These are phyloP conservation scores for Ophiostoma montium DNA, from an alignment of 2,329 filamentous ascomycete species.

Conservation along the genomic window DNA sequence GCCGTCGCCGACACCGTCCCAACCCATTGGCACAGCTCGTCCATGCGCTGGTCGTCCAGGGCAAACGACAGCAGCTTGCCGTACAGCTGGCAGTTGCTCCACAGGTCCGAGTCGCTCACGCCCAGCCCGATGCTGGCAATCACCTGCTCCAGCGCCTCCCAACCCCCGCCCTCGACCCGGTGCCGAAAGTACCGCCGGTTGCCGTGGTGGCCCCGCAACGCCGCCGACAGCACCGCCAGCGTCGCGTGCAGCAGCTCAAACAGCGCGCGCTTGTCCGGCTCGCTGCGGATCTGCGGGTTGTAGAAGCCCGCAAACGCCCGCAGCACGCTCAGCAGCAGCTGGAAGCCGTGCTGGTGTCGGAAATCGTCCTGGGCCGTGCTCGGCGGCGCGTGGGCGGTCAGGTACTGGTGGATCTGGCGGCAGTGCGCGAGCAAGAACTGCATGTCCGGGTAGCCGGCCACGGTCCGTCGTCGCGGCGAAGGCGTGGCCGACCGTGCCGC, in stretches of 20 bases:
- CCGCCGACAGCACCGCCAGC: slow-evolving; percentile 60
- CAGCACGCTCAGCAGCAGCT: slow-evolving; percentile 54
- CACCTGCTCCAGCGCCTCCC: slow-evolving; percentile 59
- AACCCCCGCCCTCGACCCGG: slow-evolving; percentile 62
- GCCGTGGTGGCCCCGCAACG: slow-evolving; percentile 64
- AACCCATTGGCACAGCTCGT: slow-evolving; percentile 48
- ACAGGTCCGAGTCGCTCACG: slow-evolving; percentile 51
- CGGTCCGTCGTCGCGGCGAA: slow-evolving; percentile 15
- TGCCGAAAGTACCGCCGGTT: slow-evolving; percentile 80
- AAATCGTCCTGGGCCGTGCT: slow-evolving; percentile 62
- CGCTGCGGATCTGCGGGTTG: slow-evolving; percentile 46
- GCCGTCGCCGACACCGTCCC: background rate
- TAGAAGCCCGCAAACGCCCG: slow-evolving; percentile 63
- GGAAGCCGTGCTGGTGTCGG: slow-evolving; percentile 65
- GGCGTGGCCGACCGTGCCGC: background rate
- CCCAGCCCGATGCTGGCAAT: slow-evolving; percentile 54
- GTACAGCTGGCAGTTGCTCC: slow-evolving; percentile 60
- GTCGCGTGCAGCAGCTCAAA: slow-evolving; percentile 57
- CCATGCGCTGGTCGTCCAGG: slow-evolving; percentile 61
- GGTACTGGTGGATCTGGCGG: slow-evolving; percentile 51
- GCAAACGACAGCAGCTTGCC: slow-evolving; percentile 71
- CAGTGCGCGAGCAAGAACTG: slow-evolving; percentile 39
- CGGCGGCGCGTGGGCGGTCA: slow-evolving; percentile 32
- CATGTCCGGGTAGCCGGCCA: slow-evolving; percentile 32
- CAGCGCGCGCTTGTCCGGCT: slow-evolving; percentile 48